Evolutionary conservation across 495 filamentous ascomycete species (phyloP).

Genomic region (Aspergillus mulundensis): DNA sequence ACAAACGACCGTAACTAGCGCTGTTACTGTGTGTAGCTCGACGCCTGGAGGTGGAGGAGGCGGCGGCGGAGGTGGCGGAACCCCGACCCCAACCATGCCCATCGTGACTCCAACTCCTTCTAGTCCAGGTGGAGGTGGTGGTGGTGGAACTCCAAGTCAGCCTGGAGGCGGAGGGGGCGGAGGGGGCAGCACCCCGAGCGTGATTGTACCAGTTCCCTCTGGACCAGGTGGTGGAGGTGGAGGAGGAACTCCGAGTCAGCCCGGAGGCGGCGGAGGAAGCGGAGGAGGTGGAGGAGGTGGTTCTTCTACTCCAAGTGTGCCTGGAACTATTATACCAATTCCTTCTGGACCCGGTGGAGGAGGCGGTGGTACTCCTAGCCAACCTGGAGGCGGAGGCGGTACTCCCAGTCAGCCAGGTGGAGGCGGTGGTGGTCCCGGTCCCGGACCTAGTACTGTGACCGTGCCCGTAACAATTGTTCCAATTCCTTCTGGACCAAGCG

Average conservation of each 20-base stretch:
- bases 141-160: neutral
- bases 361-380: neutral
- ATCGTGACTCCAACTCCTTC: neutral
- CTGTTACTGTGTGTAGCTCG: conserved; percentile 3
- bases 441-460: neutral
- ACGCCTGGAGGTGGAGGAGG: neutral
- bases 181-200: neutral
- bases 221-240: neutral
- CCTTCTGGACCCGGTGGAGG: neutral
- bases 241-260: neutral
- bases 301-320: neutral
- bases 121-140: neutral
- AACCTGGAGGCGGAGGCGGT: neutral
- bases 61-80: neutral
- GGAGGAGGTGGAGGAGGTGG: neutral
- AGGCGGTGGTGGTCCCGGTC: neutral
- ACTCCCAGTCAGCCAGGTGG: neutral
- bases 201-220: neutral
- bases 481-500: neutral
- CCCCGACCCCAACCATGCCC: neutral
- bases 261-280: neutral
- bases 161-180: neutral
- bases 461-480: neutral
- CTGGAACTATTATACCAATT: neutral
- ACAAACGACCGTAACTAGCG: conserved; percentile 6